Evolutionary conservation across 192 early-diverging fungal genomes (phyloP), one percentile per base, ranked within the genome.

Genomic region (Podochytrium sp.): DNA sequence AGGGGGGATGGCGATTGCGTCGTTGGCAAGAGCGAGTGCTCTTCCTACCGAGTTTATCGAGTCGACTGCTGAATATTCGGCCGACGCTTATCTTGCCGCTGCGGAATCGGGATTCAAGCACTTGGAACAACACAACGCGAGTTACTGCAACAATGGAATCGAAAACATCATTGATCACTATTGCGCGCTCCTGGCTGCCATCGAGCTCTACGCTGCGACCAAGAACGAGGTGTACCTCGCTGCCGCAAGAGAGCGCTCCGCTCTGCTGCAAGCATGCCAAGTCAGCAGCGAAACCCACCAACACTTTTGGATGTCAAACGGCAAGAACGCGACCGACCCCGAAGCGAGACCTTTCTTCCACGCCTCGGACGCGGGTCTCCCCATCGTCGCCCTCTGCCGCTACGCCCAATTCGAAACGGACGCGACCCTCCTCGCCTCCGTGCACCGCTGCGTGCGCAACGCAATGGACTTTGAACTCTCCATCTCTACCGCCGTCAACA

Each of bases 141-240:
- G 7, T 4, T 69, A 69, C 66, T 29, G 52, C 1, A 57, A 69
- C 34, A 38, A 69, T 33, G 34, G 34, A 10, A 57, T 23, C 33
- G 66, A 69, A 69, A 69, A 69, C 66, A 69, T 69, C 27, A 69
- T 69, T 39, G 66, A 69, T 29, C 51, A 69, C 51, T 69, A 69
- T 51, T 52, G 50, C 47, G 66, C 66, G 2, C 66, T 69, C 7
- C 50, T 69, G 6, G 66, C 66, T 55, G 66, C 66, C 66, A 0
- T 51, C 7, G 66, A 69, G 29, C 18, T 69, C 1, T 69, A 38
- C 40, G 51, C 53, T 23, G 66, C 66, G 6, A 69, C 66, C 16
- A 30, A 57, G 18, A 69, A 69, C 14, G 52, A 52, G 27, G 66
- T 55, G 51, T 69, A 69, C 37, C 52, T 69, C 14, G 20, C 7